These are phyloP conservation scores for Populus davidiana DNA, from an alignment of 345 rosid species.

Conservation along the genomic window DNA sequence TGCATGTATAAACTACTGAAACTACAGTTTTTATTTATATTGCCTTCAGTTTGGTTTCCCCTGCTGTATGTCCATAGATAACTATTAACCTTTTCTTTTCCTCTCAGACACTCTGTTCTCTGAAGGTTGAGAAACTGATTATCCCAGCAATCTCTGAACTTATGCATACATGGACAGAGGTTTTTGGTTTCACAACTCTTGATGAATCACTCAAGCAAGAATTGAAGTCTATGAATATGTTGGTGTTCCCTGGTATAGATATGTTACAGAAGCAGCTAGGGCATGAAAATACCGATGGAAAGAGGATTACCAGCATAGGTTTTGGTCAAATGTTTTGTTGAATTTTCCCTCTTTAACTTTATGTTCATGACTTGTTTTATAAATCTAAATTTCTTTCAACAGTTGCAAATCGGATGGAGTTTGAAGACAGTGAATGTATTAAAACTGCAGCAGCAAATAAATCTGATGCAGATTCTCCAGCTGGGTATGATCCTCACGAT, in stretches of 20 bases:
- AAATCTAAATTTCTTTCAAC: not conserved
- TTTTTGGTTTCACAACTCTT: constrained; percentile 30
- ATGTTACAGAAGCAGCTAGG: constrained; percentile 31
- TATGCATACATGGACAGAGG: constrained; percentile 30
- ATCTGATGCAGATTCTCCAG: constrained; percentile 33
- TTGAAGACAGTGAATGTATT: constrained; percentile 5
- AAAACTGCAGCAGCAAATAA: constrained; percentile 26
- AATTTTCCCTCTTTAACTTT: not conserved
- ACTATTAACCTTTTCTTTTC: constrained; percentile 1
- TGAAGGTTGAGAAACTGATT: constrained; percentile 31
- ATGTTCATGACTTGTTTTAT: not conserved
- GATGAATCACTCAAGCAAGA: constrained; percentile 25
- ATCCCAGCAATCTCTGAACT: constrained; percentile 35
- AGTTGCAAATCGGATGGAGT: constrained; percentile 23
- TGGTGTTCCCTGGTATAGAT: constrained; percentile 36
- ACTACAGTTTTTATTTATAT: not conserved
- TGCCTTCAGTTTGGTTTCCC: not conserved
- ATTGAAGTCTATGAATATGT: constrained; percentile 25
- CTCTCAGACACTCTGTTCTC: constrained; percentile 22
- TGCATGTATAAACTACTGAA: not conserved
- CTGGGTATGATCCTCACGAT: constrained; percentile 26
- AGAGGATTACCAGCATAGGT: constrained; percentile 31
- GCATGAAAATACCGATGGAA: constrained; percentile 30
- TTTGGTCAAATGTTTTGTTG: constrained; percentile 1
- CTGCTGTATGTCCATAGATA: not conserved